Evolutionary conservation across 2,329 filamentous ascomycete genomes (phyloP).

Genomic region (Epichloe brachyelytri): DNA sequence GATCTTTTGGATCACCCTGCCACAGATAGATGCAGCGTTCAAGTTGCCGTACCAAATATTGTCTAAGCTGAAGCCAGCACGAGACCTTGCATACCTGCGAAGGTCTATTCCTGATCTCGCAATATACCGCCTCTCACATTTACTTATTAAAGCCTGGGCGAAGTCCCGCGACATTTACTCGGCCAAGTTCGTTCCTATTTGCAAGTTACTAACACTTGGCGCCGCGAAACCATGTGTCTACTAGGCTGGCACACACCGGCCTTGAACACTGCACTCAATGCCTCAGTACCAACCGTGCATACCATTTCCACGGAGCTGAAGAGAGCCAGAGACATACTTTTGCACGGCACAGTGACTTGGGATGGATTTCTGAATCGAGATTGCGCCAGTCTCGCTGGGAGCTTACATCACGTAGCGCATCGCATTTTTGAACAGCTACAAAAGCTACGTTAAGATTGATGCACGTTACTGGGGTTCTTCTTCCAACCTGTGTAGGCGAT

Average conservation of each 20-base stretch:
- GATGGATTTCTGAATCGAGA: no score
- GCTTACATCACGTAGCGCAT: constrained; percentile 14
- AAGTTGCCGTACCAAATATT: constrained; percentile 42
- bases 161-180: constrained; percentile 30
- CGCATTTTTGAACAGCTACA: constrained; percentile 39
- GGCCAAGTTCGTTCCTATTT: no score
- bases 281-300: no score
- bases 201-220: no score
- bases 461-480: constrained; percentile 54
- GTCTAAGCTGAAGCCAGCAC: constrained; percentile 48
- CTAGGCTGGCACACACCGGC: no score
- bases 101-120: constrained; percentile 24
- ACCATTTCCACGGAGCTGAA: no score
- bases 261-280: no score
- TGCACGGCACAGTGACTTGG: no score
- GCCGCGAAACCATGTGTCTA: constrained; percentile 20
- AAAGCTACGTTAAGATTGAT: constrained; percentile 46
- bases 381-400: no score
- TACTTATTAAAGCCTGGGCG: constrained; percentile 50
- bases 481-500: constrained; percentile 14
- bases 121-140: constrained; percentile 45
- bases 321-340: constrained; percentile 15
- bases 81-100: constrained; percentile 32
- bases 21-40: constrained; percentile 41
- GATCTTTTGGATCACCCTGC: constrained; percentile 32